These are phyloP conservation scores for Oryza glumipatula DNA, from an alignment of 176 grass and related monocot species.

Conservation along the genomic window DNA sequence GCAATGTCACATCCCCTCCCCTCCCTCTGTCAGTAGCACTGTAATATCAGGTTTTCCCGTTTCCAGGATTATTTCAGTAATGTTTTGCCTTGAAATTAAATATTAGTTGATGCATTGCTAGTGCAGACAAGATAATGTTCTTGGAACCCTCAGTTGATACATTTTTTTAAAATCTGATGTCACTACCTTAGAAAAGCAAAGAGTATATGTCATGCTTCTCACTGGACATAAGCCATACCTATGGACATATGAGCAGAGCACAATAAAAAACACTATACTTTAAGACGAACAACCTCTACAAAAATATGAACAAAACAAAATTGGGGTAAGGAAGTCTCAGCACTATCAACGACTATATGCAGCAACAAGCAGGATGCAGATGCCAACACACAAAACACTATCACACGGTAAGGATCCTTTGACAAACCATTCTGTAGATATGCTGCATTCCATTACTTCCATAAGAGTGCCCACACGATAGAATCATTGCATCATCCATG, in stretches of 20 bases:
- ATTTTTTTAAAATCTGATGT: not conserved
- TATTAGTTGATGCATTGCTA: not conserved
- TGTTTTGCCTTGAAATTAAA: conserved; percentile 14
- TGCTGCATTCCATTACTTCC: conserved; percentile 74
- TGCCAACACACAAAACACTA: not conserved
- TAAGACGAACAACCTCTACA: not conserved
- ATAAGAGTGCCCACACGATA: conserved; percentile 83
- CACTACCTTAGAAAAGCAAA: conserved; percentile 12
- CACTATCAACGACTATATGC: not conserved
- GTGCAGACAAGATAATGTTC: not conserved
- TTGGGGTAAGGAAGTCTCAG: not conserved
- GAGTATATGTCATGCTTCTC: not conserved
- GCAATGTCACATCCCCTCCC: conserved; percentile 1
- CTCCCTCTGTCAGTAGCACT: not conserved
- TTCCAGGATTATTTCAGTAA: conserved; percentile 4
- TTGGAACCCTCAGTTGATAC: not conserved
- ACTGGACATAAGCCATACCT: not conserved
- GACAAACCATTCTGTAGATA: conserved; percentile 77
- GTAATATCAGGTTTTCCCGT: not conserved
- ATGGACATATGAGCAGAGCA: not conserved
- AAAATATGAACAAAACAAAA: not conserved
- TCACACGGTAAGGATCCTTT: conserved; percentile 1
- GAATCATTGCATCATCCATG: conserved; percentile 84
- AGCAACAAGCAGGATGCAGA: conserved; percentile 5
- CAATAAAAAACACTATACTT: not conserved